phyloP scores from a whole-genome alignment of 2,329 filamentous ascomycete species.

The Xylariaceae sp. region DNA sequence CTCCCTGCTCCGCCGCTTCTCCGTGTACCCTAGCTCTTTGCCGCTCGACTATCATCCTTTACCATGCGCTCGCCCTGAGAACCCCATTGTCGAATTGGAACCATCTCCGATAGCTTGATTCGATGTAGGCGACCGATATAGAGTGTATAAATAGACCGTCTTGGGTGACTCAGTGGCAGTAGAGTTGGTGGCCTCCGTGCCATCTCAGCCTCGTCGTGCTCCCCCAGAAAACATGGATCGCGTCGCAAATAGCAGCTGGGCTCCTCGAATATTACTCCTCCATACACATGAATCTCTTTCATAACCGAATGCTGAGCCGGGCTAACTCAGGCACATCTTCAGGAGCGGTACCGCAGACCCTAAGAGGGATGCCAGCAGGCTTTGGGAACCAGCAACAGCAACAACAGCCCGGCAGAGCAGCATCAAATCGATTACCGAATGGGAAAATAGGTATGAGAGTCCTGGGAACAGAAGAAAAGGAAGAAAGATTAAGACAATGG shows the following conservation, averaged over 20 bases:
- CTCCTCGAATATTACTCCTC: conserved; percentile 3
- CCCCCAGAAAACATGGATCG: neutral
- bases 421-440: conserved; percentile 58
- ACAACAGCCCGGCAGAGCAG: conserved; percentile 51
- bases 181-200: neutral
- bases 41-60: conserved; percentile 21
- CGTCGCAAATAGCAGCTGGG: no score
- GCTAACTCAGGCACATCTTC: conserved; percentile 33
- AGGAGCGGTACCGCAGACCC: conserved; percentile 59
- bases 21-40: conserved; percentile 26
- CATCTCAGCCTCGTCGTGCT: conserved; percentile 15
- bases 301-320: conserved; percentile 23
- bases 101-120: no score
- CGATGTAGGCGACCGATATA: no score
- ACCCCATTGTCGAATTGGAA: conserved; percentile 10
- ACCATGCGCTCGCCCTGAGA: conserved; percentile 20
- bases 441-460: conserved; percentile 61
- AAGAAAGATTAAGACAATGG: conserved; percentile 10
- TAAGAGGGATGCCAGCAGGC: conserved; percentile 58
- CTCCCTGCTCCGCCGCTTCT: conserved; percentile 24
- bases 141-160: conserved; percentile 3
- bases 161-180: no score
- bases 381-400: conserved; percentile 58
- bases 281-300: conserved; percentile 10
- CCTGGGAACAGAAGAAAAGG: no score